These are phyloP conservation scores for Linum usitatissimum DNA, from an alignment of 345 rosid genomes.

Conservation along the genomic window DNA sequence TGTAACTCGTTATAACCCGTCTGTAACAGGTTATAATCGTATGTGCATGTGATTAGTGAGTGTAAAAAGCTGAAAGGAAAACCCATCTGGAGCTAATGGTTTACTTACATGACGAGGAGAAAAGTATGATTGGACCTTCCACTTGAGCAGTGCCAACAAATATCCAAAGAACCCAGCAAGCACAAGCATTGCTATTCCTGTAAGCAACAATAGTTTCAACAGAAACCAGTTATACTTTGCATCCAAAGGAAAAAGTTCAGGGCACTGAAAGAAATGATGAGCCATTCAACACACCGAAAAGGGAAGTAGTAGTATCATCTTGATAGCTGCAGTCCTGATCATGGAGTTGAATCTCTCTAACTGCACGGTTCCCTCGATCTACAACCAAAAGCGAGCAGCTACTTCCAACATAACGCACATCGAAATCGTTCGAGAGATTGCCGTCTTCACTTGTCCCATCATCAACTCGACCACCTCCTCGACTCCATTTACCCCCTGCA, in stretches of 20 bases:
- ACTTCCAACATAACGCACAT: conserved; percentile 54
- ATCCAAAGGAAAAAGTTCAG: too few relatives aligned
- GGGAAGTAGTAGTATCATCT: conserved; percentile 28
- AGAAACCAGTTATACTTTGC: conserved; percentile 3
- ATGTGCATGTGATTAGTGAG: too few relatives aligned
- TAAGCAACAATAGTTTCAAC: conserved; percentile 6
- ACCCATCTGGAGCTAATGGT: neutral
- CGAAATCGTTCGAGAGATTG: conserved; percentile 79
- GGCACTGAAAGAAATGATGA: too few relatives aligned
- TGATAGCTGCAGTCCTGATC: conserved; percentile 59
- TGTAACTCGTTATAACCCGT: too few relatives aligned
- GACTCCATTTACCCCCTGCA: conserved; percentile 69
- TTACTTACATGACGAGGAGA: conserved; percentile 48
- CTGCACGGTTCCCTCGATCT: conserved; percentile 83
- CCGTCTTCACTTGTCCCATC: conserved; percentile 81
- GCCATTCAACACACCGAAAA: neutral
- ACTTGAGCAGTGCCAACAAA: conserved; percentile 77
- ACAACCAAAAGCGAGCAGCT: conserved; percentile 77
- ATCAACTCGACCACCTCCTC: conserved; percentile 59
- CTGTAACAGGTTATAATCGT: too few relatives aligned
- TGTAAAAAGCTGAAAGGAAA: neutral
- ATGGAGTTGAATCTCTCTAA: conserved; percentile 77
- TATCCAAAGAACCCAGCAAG: conserved; percentile 79
- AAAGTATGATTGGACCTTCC: conserved; percentile 47
- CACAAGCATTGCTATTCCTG: conserved; percentile 68